Evolutionary conservation across 2,329 filamentous ascomycete genomes (phyloP).

Genomic region (Sarocladium brachiariae): DNA sequence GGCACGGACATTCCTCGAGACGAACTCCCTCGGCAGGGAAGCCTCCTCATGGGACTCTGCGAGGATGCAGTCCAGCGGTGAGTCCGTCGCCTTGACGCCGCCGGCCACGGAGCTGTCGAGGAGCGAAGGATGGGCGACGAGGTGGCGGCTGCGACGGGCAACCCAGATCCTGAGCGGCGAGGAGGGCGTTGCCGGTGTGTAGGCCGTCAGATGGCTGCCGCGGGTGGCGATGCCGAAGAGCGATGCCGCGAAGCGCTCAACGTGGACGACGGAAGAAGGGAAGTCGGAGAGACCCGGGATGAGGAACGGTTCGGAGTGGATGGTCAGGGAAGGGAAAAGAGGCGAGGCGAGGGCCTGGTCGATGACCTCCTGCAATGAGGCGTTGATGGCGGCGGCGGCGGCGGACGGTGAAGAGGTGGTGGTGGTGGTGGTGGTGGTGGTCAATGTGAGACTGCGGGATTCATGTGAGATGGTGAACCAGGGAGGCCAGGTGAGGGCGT

Average conservation of each 20-base stretch:
- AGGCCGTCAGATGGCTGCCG: constrained; percentile 61
- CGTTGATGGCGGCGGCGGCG: constrained; percentile 23
- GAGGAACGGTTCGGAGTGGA: constrained; percentile 37
- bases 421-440: background rate
- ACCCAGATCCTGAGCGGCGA: constrained; percentile 60
- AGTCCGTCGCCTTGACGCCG: constrained; percentile 62
- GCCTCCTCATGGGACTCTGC: constrained; percentile 72
- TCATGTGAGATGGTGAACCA: constrained; percentile 25
- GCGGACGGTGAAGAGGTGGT: constrained; percentile 14
- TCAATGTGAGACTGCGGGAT: constrained; percentile 16
- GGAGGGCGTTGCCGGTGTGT: constrained; percentile 33
- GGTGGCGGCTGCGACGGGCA: constrained; percentile 55
- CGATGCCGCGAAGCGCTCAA: constrained; percentile 56
- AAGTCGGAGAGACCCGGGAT: constrained; percentile 28
- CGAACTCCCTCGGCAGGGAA: constrained; percentile 20
- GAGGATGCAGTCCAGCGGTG: constrained; percentile 60
- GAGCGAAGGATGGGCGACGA: constrained; percentile 68
- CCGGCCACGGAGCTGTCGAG: constrained; percentile 78
- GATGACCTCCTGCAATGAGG: constrained; percentile 32
- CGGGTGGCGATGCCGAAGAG: constrained; percentile 63
- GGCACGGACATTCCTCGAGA: constrained; percentile 20
- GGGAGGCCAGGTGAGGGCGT: constrained; percentile 39
- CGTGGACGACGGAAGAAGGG: constrained; percentile 22
- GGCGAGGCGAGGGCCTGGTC: constrained; percentile 29
- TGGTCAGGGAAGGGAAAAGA: constrained; percentile 31